Percentiles rank a stretch among this genome's conserved stretches.
Conservation (phyloP, 257 asterid species). For the Nicotiana attenuata region DNA sequence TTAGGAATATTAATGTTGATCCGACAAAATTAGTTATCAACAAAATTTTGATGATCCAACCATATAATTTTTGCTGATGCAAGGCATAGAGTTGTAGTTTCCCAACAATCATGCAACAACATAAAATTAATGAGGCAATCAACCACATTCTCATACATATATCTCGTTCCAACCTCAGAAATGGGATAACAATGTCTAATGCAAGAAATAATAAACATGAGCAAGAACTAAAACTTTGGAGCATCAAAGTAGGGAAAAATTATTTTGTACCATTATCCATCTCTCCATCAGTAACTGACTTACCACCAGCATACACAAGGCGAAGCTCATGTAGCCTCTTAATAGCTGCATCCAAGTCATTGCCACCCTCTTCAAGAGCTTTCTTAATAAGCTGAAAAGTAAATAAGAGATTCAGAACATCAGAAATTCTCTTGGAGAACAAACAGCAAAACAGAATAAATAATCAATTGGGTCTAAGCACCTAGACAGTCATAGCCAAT, state of each 20-base stretch:
- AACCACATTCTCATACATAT: not conserved
- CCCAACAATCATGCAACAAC: not conserved
- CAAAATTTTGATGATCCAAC: not conserved
- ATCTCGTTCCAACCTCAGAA: not conserved
- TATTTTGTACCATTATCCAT: constrained; percentile 35
- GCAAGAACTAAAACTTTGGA: not conserved
- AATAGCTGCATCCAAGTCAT: constrained; percentile 55
- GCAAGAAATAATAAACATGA: not conserved
- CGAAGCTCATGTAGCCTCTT: constrained; percentile 49
- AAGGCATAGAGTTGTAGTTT: not conserved
- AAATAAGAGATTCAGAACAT: constrained; percentile 9
- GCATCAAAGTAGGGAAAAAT: not conserved
- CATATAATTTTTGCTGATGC: not conserved
- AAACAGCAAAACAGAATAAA: not conserved
- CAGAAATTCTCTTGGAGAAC: not conserved
- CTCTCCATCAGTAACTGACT: constrained; percentile 26
- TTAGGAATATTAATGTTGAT: not conserved
- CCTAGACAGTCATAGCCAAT: not conserved
- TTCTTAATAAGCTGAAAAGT: constrained; percentile 53
- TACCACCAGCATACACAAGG: constrained; percentile 27
- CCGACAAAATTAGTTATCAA: not conserved
- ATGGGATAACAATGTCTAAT: not conserved
- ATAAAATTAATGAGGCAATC: not conserved
- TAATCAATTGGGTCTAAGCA: not conserved
- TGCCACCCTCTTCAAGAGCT: constrained; percentile 46